Base-by-base conservation (phyloP, 2,329 filamentous ascomycete species). In the Penicillium vulpinum region DNA sequence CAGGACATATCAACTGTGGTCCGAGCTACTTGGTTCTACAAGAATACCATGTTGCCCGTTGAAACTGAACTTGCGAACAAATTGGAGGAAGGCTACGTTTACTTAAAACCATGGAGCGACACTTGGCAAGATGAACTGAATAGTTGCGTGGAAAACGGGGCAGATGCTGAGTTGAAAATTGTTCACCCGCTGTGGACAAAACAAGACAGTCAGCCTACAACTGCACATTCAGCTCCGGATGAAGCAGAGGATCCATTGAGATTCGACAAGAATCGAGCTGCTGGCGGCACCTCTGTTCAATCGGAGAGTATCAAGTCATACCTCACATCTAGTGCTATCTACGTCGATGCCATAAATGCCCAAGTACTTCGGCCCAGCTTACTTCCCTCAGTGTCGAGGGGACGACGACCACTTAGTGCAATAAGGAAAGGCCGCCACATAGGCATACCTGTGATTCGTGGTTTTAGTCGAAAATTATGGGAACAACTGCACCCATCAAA, bases 11-110 rank as follows among this genome's bases (percentile, higher is more conserved):
- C 91, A 7, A 81, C 87, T 35, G 92, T 97, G 2, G 82, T 89
- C 56, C 83, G 94, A 62, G 92, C 90, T 0, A 97, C 93, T 0
- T 99, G 94, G 94, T 99, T 99, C 72, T 97, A 97, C 75, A 89
- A 89, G 77, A 92, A 97, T 69, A 93, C 89, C 1, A 96, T 97
- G 92, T 80, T 90, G 57, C 94, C 94, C 0, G 85, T 99, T 6
- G 91, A 96, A 61, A 85, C 91, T 0, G 79, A 85, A 16, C 88
- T 97, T 33, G 92, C 94, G 9, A 99, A 97, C 66, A 91, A 92
- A 73, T 81, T 99, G 1, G 94, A 99, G 72, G 84, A 87, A n/a
- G 92, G 93, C 6, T 99, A 96, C 70, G 80, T 88, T 54, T 91
- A 96, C 67, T 79, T 97, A 49, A 87, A 87, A 52, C 91, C 91